Evolutionary conservation across 768 basidiomycete genomes (phyloP).

Genomic region (Chiua virens): DNA sequence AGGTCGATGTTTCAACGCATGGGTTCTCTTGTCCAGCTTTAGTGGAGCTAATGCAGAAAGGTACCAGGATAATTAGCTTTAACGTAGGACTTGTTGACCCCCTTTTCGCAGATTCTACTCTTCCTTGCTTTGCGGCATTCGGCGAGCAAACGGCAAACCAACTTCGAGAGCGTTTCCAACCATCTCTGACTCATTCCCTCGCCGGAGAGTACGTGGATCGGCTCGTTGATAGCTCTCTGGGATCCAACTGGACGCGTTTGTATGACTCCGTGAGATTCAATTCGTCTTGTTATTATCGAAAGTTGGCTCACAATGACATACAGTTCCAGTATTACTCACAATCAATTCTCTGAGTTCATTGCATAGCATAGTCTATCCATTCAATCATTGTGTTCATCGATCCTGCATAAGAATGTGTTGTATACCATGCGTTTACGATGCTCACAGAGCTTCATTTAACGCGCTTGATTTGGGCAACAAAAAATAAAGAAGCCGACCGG

Average conservation of each 20-base stretch:
- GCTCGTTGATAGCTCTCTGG: slow-evolving; percentile 85
- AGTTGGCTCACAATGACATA: slow-evolving; percentile 1
- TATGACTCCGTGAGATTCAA: slow-evolving; percentile 81
- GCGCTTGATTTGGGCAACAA: not conserved
- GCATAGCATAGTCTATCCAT: slow-evolving; percentile 1
- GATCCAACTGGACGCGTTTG: slow-evolving; percentile 91
- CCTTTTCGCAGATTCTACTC: slow-evolving; percentile 63
- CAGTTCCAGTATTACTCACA: slow-evolving; percentile 96
- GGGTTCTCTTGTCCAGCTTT: slow-evolving; percentile 47
- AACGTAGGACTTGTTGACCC: slow-evolving; percentile 1
- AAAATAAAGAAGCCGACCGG: not conserved
- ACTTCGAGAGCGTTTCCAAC: slow-evolving; percentile 92
- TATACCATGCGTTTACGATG: not conserved
- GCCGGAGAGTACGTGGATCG: slow-evolving; percentile 89
- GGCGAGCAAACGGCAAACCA: slow-evolving; percentile 89
- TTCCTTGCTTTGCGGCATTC: slow-evolving; percentile 88
- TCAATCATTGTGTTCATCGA: not conserved
- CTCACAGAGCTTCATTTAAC: not conserved
- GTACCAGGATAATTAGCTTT: slow-evolving; percentile 36
- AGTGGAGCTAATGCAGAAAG: slow-evolving; percentile 98
- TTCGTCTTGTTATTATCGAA: not conserved
- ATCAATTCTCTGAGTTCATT: slow-evolving; percentile 62
- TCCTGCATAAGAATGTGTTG: slow-evolving; percentile 3
- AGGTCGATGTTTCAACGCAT: slow-evolving; percentile 3
- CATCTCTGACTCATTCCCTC: slow-evolving; percentile 78